These are phyloP conservation scores for Dendrobium officinale DNA, from an alignment of 106 monocot species.

Conservation along the genomic window DNA sequence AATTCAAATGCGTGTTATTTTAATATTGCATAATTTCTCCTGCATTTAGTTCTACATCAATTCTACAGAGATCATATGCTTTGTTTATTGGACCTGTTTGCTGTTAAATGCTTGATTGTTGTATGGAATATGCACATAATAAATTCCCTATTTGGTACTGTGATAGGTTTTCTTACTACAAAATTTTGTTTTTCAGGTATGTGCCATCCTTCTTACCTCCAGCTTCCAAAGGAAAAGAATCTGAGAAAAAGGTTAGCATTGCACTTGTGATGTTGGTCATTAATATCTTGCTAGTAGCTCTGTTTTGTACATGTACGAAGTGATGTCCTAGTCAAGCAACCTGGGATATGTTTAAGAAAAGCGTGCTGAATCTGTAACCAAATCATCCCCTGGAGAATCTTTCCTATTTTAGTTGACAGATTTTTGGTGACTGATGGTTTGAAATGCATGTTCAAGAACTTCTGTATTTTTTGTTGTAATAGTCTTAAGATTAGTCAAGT, in stretches of 20 bases:
- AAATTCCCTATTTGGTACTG: background rate
- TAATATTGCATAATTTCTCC: no score
- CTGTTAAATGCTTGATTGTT: background rate
- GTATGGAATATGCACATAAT: background rate
- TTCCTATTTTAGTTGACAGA: background rate
- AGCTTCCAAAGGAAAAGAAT: constrained; percentile 68
- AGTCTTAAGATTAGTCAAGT: background rate
- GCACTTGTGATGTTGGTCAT: background rate
- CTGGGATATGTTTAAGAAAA: background rate
- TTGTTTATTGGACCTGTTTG: background rate
- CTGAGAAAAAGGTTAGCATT: constrained; percentile 67
- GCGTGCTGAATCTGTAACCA: background rate
- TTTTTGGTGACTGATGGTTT: background rate
- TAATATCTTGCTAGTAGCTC: background rate
- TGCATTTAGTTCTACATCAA: no score
- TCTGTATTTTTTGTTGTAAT: background rate
- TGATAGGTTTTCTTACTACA: background rate
- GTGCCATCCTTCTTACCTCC: constrained; percentile 97
- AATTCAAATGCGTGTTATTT: no score
- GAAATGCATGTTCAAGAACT: background rate
- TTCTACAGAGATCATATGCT: background rate
- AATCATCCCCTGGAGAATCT: background rate
- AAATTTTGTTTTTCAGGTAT: constrained; percentile 52
- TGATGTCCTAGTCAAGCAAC: background rate
- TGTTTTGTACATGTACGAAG: background rate